These are phyloP conservation scores for Ajuga reptans DNA, from an alignment of 305 asterid species.

Conservation along the genomic window DNA sequence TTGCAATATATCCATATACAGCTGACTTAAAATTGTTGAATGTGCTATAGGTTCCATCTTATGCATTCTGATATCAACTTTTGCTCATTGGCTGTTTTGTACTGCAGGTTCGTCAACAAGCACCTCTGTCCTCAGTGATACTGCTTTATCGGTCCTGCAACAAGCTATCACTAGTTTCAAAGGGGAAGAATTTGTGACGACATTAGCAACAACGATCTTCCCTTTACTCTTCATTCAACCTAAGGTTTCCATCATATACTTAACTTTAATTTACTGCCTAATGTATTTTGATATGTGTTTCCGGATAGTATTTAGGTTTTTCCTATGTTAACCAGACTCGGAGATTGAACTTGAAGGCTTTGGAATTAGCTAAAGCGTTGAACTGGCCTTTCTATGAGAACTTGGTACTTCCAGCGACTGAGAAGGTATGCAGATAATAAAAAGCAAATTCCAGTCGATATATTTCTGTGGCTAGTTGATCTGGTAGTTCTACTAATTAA, in stretches of 20 bases:
- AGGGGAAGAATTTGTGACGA: slow-evolving; percentile 37
- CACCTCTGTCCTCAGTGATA: slow-evolving; percentile 33
- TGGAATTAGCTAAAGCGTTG: slow-evolving; percentile 63
- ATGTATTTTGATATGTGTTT: slow-evolving; percentile 10
- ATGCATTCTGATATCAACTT: slow-evolving; percentile 4
- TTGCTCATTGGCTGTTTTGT: slow-evolving; percentile 18
- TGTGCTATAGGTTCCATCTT: slow-evolving; percentile 11
- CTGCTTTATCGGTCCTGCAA: slow-evolving; percentile 55
- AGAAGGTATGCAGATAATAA: slow-evolving; percentile 42
- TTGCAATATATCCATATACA: background rate
- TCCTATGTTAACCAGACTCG: slow-evolving; percentile 47
- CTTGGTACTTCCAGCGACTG: slow-evolving; percentile 36
- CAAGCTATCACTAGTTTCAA: slow-evolving; percentile 48
- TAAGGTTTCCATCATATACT: slow-evolving; percentile 42
- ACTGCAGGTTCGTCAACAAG: slow-evolving; percentile 51
- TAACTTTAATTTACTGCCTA: background rate
- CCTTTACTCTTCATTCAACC: slow-evolving; percentile 63
- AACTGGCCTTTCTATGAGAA: slow-evolving; percentile 69
- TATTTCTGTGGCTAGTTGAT: background rate
- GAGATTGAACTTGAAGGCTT: slow-evolving; percentile 57
- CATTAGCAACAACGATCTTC: slow-evolving; percentile 50
- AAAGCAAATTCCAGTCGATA: background rate
- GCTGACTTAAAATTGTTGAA: background rate
- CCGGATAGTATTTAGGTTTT: slow-evolving; percentile 23
- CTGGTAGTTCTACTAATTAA: background rate